Conservation (phyloP, 345 rosid genomes). For the Euphorbia tirucalli region DNA sequence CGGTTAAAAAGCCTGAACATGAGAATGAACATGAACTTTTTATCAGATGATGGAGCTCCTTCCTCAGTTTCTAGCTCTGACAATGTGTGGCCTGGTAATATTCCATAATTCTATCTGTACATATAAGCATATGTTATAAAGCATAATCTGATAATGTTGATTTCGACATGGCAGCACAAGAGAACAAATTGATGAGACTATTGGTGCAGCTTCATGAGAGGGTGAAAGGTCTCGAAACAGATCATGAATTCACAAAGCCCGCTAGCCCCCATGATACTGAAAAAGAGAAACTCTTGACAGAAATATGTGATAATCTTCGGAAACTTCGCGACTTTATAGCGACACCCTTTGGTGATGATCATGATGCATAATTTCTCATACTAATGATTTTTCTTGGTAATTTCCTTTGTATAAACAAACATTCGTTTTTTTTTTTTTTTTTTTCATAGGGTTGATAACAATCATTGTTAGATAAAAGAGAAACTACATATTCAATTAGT, state of each 20-base stretch:
- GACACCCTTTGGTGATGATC: slow-evolving; percentile 21
- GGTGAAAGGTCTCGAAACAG: slow-evolving; percentile 43
- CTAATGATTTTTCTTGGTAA: slow-evolving; percentile 14
- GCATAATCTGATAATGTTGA: slow-evolving; percentile 12
- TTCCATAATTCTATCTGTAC: not conserved
- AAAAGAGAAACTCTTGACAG: slow-evolving; percentile 37
- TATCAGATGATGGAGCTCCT: slow-evolving; percentile 17
- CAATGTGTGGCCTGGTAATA: slow-evolving; percentile 34
- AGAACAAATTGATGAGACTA: slow-evolving; percentile 31
- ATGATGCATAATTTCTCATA: slow-evolving; percentile 22
- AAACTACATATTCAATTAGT: not conserved
- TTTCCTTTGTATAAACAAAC: not conserved
- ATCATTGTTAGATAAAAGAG: slow-evolving; percentile 3
- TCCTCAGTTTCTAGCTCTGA: slow-evolving; percentile 28
- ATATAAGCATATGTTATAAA: not conserved
- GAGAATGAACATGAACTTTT: slow-evolving; percentile 22
- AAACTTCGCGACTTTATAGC: slow-evolving; percentile 40
- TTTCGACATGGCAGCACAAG: slow-evolving; percentile 22
- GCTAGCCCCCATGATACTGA: slow-evolving; percentile 29
- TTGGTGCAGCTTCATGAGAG: slow-evolving; percentile 37
- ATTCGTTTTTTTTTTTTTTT: not conserved
- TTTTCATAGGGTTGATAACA: slow-evolving; percentile 1
- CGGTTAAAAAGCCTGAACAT: slow-evolving; percentile 25
- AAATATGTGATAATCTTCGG: slow-evolving; percentile 40
- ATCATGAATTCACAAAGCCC: slow-evolving; percentile 33